Conservation (phyloP, 148 eudicot species). For the Vaccinium myrtillus region DNA sequence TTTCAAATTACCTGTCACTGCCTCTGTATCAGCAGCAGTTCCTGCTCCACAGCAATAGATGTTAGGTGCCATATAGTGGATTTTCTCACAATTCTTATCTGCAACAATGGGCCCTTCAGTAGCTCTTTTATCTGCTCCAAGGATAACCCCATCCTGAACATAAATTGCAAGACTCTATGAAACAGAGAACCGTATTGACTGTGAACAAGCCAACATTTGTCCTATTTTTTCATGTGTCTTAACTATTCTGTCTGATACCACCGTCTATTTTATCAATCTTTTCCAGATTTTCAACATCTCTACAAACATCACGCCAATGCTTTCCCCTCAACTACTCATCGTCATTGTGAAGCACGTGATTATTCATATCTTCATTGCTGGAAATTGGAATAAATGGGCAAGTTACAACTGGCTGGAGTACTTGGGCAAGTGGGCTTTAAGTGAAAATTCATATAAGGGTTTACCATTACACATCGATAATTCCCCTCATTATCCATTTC, state of each 20-base stretch:
- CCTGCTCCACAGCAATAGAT: slow-evolving; percentile 99
- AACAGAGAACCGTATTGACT: not conserved
- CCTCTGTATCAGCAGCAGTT: slow-evolving; percentile 98
- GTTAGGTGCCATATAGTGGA: slow-evolving; percentile 93
- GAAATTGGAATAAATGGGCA: not conserved
- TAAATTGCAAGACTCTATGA: not conserved
- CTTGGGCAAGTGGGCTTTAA: not conserved
- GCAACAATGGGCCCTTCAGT: slow-evolving; percentile 91
- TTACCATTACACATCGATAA: not conserved
- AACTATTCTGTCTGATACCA: not conserved
- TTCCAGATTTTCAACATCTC: not conserved
- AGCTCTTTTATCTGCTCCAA: slow-evolving; percentile 96
- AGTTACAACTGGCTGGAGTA: not conserved
- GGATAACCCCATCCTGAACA: slow-evolving; percentile 87
- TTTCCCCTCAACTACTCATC: not conserved
- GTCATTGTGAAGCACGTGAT: not conserved
- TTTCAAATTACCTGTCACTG: slow-evolving; percentile 71
- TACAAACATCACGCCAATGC: not conserved
- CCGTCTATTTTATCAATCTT: not conserved
- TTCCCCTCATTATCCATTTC: not conserved
- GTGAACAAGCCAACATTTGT: not conserved
- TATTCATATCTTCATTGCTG: not conserved
- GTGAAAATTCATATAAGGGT: not conserved
- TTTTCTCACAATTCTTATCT: slow-evolving; percentile 91
- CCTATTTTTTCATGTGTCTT: not conserved